These are phyloP conservation scores for Penicillium odoratum DNA, from an alignment of 495 filamentous ascomycete species.

Conservation along the genomic window DNA sequence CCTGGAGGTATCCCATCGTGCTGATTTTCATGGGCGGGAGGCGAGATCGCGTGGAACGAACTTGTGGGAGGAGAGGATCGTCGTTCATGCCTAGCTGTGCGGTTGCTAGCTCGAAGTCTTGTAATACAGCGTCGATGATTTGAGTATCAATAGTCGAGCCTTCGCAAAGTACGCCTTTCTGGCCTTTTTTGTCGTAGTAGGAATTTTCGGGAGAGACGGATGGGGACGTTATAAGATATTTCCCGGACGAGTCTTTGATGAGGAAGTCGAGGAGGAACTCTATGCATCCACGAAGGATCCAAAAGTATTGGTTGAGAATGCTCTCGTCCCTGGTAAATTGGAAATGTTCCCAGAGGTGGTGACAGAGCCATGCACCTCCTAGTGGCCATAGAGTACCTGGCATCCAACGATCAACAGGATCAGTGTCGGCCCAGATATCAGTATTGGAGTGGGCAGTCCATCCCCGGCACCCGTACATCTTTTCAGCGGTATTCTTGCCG, in stretches of 20 bases:
- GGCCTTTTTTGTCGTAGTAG: conserved; percentile 31
- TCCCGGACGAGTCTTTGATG: conserved; percentile 36
- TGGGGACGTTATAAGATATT: conserved; percentile 43
- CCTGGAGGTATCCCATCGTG: conserved; percentile 44
- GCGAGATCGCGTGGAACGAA: conserved; percentile 16
- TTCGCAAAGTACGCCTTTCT: conserved; percentile 39
- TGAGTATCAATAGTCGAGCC: conserved; percentile 52
- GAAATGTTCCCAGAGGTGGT: conserved; percentile 49
- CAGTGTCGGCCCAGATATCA: conserved; percentile 52
- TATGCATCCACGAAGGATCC: conserved; percentile 37
- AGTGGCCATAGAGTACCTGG: conserved; percentile 49
- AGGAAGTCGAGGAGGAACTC: conserved; percentile 49
- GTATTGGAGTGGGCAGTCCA: conserved; percentile 50
- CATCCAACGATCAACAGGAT: conserved; percentile 46
- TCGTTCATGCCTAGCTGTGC: conserved; percentile 22
- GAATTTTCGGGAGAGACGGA: conserved; percentile 53
- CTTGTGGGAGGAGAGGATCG: conserved; percentile 20
- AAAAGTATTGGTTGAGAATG: conserved; percentile 36
- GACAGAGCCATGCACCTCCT: conserved; percentile 50
- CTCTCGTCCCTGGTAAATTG: conserved; percentile 36
- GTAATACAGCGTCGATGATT: conserved; percentile 43
- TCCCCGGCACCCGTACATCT: conserved; percentile 52
- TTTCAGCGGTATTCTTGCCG: conserved; percentile 37
- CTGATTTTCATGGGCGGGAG: conserved; percentile 39
- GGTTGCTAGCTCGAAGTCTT: conserved; percentile 28